Conservation (phyloP, 768 basidiomycete species). For the Dacryopinax primogenitus region DNA sequence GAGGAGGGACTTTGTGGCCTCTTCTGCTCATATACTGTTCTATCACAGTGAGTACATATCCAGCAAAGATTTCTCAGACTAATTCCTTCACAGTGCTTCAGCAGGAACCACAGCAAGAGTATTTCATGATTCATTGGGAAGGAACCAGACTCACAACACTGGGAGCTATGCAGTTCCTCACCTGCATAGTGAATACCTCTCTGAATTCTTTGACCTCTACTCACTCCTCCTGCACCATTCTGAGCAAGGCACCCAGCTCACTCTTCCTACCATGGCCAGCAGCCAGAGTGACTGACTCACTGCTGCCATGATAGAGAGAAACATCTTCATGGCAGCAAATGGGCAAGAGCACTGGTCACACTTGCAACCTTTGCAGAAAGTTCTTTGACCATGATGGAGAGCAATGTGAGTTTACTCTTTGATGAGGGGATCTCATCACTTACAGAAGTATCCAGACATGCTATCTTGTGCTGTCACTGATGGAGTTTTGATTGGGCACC, state of each 20-base stretch:
- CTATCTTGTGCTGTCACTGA: conserved; percentile 22
- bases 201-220: conserved; percentile 22
- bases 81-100: conserved; percentile 19
- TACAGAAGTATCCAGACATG: not conserved
- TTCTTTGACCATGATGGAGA: conserved; percentile 14
- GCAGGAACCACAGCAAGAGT: conserved; percentile 25
- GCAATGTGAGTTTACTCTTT: not conserved
- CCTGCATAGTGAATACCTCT: conserved; percentile 21
- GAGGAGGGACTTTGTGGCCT: not conserved
- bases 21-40: not conserved
- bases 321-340: conserved; percentile 21
- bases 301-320: conserved; percentile 19
- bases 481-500: conserved; percentile 27
- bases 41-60: not conserved
- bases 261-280: conserved; percentile 17
- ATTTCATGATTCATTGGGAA: conserved; percentile 20
- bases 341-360: conserved; percentile 27
- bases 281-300: conserved; percentile 19
- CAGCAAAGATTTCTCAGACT: too few species aligned
- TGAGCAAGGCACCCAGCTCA: conserved; percentile 12
- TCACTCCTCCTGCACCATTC: conserved; percentile 19
- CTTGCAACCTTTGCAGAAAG: conserved; percentile 24
- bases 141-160: not conserved
- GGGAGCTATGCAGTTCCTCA: conserved; percentile 10
- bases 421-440: not conserved